These are phyloP conservation scores for Castanopsis chinensis DNA, from an alignment of 306 rosid genomes.

Conservation along the genomic window DNA sequence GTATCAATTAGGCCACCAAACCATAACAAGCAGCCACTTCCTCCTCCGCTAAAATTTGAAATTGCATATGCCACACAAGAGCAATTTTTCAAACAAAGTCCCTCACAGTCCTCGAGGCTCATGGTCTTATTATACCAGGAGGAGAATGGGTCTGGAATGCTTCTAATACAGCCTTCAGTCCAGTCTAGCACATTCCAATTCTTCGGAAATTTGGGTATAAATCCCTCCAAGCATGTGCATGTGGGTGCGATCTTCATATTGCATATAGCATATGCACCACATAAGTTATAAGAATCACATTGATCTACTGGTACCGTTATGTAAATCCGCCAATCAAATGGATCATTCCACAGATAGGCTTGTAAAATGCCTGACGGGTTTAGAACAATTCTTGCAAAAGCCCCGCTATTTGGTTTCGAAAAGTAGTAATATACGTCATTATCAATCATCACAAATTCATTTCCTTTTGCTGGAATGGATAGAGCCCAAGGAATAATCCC, in stretches of 20 bases:
- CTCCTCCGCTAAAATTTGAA: slow-evolving; percentile 10
- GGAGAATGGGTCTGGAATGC: slow-evolving; percentile 28
- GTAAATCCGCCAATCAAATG: slow-evolving; percentile 6
- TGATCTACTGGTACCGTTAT: neutral
- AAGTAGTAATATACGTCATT: slow-evolving; percentile 12
- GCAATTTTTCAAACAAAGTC: slow-evolving; percentile 30
- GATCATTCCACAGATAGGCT: slow-evolving; percentile 15
- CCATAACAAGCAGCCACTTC: slow-evolving; percentile 43
- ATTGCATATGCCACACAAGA: slow-evolving; percentile 27
- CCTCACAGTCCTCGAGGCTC: slow-evolving; percentile 25
- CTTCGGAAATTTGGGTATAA: neutral
- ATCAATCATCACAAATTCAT: slow-evolving; percentile 9
- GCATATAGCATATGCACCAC: slow-evolving; percentile 25
- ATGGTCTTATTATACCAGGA: slow-evolving; percentile 26
- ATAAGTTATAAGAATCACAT: slow-evolving; percentile 21
- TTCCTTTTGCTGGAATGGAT: neutral
- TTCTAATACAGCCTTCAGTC: slow-evolving; percentile 28
- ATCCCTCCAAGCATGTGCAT: slow-evolving; percentile 27
- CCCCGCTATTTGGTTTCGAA: neutral
- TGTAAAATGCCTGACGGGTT: slow-evolving; percentile 2
- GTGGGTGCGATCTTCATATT: neutral
- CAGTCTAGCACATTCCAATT: neutral
- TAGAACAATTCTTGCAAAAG: slow-evolving; percentile 15
- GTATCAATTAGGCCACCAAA: slow-evolving; percentile 24
- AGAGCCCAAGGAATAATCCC: neutral